Evolutionary conservation across 345 rosid genomes (phyloP).

Genomic region (Gossypium stocksii): DNA sequence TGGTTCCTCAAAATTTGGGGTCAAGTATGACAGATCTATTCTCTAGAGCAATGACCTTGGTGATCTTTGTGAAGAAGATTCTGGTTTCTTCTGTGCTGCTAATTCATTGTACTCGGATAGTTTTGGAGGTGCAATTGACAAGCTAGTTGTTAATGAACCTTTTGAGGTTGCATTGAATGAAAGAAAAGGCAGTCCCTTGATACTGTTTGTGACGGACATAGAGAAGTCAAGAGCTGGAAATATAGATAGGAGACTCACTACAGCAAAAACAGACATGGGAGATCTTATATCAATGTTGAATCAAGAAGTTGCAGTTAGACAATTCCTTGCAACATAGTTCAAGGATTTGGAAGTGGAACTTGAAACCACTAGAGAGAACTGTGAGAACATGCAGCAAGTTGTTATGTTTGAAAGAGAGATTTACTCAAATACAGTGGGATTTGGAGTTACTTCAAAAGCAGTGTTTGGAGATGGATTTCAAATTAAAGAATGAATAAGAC

Average conservation of each 20-base stretch:
- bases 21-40: conserved; percentile 78
- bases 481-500: no score
- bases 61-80: conserved; percentile 82
- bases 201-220: conserved; percentile 78
- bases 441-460: conserved; percentile 33
- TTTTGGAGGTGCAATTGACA: conserved; percentile 75
- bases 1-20: conserved; percentile 75
- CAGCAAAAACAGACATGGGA: no score
- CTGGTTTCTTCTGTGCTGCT: conserved; percentile 80
- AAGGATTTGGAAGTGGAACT: no score
- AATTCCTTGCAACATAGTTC: no score
- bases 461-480: no score
- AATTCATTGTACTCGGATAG: conserved; percentile 57
- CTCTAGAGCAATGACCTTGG: conserved; percentile 90
- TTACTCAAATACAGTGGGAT: conserved; percentile 19
- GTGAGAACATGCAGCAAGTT: no score
- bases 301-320: no score
- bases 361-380: no score
- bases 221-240: conserved; percentile 77
- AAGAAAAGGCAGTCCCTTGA: conserved; percentile 63
- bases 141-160: conserved; percentile 68
- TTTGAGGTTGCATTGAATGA: conserved; percentile 79
- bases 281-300: no score
- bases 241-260: conserved; percentile 30
- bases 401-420: conserved; percentile 42